A percentile compares a stretch with the other conserved stretches of the same genome.
Evolutionary conservation across 345 rosid genomes (phyloP).

Genomic region (Arabidopsis thaliana): DNA sequence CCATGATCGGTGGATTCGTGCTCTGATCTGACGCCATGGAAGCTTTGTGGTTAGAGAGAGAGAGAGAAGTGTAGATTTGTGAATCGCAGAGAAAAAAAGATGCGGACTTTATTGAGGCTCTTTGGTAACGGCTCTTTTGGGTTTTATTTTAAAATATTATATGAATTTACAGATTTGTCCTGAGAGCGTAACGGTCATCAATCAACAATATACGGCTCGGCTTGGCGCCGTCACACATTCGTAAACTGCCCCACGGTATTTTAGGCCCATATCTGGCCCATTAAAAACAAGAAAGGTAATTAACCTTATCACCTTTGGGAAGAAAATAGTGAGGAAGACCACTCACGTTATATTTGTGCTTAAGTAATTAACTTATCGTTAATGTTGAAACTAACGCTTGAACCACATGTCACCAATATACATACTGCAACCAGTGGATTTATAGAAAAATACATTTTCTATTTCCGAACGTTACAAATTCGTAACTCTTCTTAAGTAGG

Average conservation of each 20-base stretch:
- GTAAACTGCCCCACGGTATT: neutral
- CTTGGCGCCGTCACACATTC: constrained; percentile 1
- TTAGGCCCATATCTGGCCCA: neutral
- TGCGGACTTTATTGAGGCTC: constrained; percentile 22
- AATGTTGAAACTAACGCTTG: constrained; percentile 30
- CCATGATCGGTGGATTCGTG: constrained; percentile 60
- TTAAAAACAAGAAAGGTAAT: no score
- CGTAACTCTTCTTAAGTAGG: constrained; percentile 11
- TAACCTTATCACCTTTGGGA: neutral
- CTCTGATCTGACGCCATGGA: constrained; percentile 57
- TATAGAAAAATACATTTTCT: neutral
- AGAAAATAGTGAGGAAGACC: constrained; percentile 2
- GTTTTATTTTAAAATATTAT: constrained; percentile 7
- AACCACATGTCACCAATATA: constrained; percentile 15
- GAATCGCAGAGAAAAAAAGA: constrained; percentile 5
- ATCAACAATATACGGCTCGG: constrained; percentile 12
- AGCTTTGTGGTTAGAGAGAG: constrained; percentile 4
- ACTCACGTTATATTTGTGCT: constrained; percentile 26
- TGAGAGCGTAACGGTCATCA: constrained; percentile 32
- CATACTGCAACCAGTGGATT: constrained; percentile 24
- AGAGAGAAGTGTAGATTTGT: constrained; percentile 29
- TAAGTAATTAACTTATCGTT: neutral
- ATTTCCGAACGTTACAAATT: constrained; percentile 33
- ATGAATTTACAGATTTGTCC: constrained; percentile 21
- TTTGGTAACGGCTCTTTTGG: constrained; percentile 44